Base-by-base conservation (phyloP, 805 yeast genomes). In the Maudiozyma saulgeensis region DNA sequence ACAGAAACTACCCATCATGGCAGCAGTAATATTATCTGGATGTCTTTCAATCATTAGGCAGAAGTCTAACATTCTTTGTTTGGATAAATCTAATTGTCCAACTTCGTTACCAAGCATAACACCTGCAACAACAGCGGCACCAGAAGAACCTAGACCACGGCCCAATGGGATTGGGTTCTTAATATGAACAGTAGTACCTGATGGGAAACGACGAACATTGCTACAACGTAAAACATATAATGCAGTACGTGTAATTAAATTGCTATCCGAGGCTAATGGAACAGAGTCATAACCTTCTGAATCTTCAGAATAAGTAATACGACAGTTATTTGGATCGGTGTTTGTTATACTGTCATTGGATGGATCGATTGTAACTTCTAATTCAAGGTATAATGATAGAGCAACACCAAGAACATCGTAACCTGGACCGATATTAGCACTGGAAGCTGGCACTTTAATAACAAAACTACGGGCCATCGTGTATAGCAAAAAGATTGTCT, bases 361-460 rank as follows among this genome's bases (percentile, higher is more conserved):
- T 7, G 79, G 62, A 63, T 88, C 93, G 41, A 87, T 72, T 9
- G 72, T 67, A 31, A 89, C 96, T 3, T 74, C 72, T 50, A 93
- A 73, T 47, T 82, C 84, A 49, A 93, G 72, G 61, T 71, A 88
- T 45, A 89, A 70, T 53, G 84, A 77, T 55, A 93, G 75, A 43
- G 96, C 96, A 40, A 93, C 83, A 23, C 99, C 99, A 46, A 93
- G 71, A 6, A 93, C 99, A 68, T 93, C 99, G 63, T 91, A 93
- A 1, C 99, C 99, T 9, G 99, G 99, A 8, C 99, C 99, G 47
- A 93, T 91, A 61, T 93, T 93, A 61, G 99, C 99, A 45, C 96
- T 86, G 5, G 98, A 90, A 6, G 98, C 96, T 4, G 99, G 99
- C 16, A 91, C 93, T 48, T 78, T 80, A 57, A 87, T 77, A 42